Conservation (phyloP, 179 eudicot species). For the Silene coronaria region DNA sequence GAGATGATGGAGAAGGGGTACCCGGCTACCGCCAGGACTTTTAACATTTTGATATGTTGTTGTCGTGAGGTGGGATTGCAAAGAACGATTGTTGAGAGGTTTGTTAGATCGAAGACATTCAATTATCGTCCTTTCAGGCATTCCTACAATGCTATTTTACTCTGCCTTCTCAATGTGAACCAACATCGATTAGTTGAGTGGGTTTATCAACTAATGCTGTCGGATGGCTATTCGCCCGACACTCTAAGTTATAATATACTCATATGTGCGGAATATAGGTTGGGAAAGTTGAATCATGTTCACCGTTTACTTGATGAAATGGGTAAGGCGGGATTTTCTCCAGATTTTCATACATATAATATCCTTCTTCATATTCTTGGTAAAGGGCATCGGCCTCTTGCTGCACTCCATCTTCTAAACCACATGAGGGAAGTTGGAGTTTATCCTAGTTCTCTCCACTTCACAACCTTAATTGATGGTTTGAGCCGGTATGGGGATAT, state of each 20-base stretch:
- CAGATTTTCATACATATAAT: constrained; percentile 69
- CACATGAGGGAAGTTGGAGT: constrained; percentile 73
- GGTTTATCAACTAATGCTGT: constrained; percentile 74
- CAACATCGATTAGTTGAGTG: constrained; percentile 75
- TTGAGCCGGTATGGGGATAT: constrained; percentile 74
- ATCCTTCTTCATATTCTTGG: constrained; percentile 78
- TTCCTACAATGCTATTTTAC: constrained; percentile 74
- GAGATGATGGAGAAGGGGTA: constrained; percentile 80
- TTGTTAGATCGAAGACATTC: constrained; percentile 59
- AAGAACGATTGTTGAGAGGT: constrained; percentile 63
- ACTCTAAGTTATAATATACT: constrained; percentile 61
- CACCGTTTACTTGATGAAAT: constrained; percentile 67
- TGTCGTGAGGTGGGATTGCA: constrained; percentile 77
- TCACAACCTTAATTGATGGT: constrained; percentile 82
- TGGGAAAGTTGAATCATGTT: constrained; percentile 68
- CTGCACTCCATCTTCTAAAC: constrained; percentile 64
- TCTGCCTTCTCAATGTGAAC: constrained; percentile 55
- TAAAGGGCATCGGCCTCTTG: constrained; percentile 61
- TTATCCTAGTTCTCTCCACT: constrained; percentile 64
- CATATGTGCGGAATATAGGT: constrained; percentile 60
- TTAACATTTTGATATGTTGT: constrained; percentile 65
- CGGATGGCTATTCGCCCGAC: constrained; percentile 61
- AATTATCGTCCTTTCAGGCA: constrained; percentile 70
- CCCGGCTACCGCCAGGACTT: constrained; percentile 69
- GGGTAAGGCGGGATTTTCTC: constrained; percentile 63